These are phyloP conservation scores for Conidiobolus incongruus DNA, from an alignment of 371 early-diverging fungal species.

Conservation along the genomic window DNA sequence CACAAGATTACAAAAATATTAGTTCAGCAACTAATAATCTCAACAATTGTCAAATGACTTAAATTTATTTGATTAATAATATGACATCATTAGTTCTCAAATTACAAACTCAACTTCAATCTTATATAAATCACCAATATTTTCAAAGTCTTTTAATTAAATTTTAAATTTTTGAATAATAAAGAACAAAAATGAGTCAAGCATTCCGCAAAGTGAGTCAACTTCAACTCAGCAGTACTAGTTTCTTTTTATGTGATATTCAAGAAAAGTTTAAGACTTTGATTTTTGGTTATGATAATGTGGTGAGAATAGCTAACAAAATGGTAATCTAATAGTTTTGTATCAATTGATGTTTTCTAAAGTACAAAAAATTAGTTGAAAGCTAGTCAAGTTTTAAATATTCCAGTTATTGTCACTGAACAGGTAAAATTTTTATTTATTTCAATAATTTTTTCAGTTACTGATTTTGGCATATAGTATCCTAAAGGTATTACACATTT, in stretches of 20 bases:
- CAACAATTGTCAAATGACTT: too few relatives aligned
- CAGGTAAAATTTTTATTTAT: conserved; percentile 25
- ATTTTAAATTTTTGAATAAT: too few relatives aligned
- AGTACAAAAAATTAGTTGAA: conserved; percentile 17
- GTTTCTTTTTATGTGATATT: conserved; percentile 84
- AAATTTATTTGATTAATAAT: too few relatives aligned
- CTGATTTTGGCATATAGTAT: neutral
- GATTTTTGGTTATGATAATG: conserved; percentile 56
- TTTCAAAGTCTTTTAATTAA: too few relatives aligned
- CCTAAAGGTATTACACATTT: neutral
- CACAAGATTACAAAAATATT: too few relatives aligned
- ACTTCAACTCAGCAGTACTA: conserved; percentile 44
- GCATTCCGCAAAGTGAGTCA: too few relatives aligned
- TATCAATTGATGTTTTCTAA: neutral
- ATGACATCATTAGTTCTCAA: too few relatives aligned
- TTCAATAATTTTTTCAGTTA: neutral
- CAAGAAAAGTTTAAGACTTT: conserved; percentile 66
- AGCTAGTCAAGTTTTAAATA: conserved; percentile 41
- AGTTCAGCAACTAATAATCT: too few relatives aligned
- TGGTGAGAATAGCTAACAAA: conserved; percentile 70
- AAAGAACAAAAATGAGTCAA: too few relatives aligned
- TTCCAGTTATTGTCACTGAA: conserved; percentile 79
- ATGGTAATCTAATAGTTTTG: conserved; percentile 26
- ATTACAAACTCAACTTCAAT: too few relatives aligned
- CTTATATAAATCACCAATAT: too few relatives aligned